Evolutionary conservation across 106 monocot species (phyloP).

Genomic region (Alisma plantagoaquatica): DNA sequence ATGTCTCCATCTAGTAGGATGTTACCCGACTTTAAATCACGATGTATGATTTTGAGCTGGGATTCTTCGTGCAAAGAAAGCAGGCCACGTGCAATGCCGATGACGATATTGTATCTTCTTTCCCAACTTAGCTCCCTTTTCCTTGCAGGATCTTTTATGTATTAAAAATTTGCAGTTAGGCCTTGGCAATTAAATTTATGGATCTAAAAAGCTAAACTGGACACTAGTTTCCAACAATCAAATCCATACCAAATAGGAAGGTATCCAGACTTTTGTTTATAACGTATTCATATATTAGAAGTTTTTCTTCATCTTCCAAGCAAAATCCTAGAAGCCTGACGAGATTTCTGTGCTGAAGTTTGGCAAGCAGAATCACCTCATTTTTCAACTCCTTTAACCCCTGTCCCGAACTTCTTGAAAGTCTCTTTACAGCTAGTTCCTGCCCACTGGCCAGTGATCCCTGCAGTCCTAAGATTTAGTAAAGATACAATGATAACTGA

Average conservation of each 20-base stretch:
- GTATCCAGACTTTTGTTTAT: constrained; percentile 4
- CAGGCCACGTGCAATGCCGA: not conserved
- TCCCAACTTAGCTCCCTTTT: not conserved
- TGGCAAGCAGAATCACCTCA: not conserved
- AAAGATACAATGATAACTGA: no score
- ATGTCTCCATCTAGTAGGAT: constrained; percentile 1
- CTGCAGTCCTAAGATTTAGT: no score
- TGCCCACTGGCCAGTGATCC: constrained; percentile 4
- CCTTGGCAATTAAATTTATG: not conserved
- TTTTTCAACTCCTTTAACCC: no score
- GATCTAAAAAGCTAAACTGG: no score
- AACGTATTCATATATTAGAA: constrained; percentile 7
- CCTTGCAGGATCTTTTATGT: not conserved
- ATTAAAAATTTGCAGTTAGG: not conserved
- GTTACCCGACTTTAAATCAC: constrained; percentile 1
- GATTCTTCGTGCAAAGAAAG: constrained; percentile 9
- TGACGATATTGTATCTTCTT: not conserved
- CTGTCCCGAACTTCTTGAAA: constrained; percentile 3
- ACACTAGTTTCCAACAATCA: not conserved
- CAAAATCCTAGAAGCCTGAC: constrained; percentile 1
- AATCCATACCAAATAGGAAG: constrained; percentile 5
- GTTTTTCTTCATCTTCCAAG: constrained; percentile 6
- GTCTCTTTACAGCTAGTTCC: constrained; percentile 16
- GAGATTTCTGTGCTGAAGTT: constrained; percentile 7
- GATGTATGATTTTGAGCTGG: constrained; percentile 1